Conservation (phyloP, 495 filamentous ascomycete species). For the Aspergillus sclerotioniger region DNA sequence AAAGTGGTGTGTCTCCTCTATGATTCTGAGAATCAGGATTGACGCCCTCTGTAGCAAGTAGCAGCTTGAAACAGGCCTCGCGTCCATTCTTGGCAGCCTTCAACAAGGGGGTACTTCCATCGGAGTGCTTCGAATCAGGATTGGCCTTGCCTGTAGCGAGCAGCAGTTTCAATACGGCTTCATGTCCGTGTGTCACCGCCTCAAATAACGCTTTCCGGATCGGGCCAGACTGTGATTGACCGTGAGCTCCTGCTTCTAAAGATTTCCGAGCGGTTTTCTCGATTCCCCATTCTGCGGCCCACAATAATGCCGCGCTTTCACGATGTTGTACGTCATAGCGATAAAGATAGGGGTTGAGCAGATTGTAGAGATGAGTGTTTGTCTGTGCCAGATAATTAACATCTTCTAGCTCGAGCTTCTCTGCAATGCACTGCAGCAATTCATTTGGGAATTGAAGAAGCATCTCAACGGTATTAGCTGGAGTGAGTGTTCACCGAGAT, state of each 20-base stretch:
- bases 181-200: neutral
- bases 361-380: conserved; percentile 19
- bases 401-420: neutral
- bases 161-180: neutral
- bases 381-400: conserved; percentile 25
- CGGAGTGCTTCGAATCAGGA: neutral
- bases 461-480: neutral
- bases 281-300: conserved; percentile 16
- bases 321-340: conserved; percentile 16
- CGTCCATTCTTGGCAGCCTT: neutral
- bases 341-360: conserved; percentile 25
- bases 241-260: neutral
- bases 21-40: neutral
- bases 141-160: neutral
- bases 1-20: neutral
- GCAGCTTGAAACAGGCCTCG: neutral
- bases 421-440: neutral
- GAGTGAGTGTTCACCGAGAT: too few species aligned
- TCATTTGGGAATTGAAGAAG: neutral
- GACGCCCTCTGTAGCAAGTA: neutral
- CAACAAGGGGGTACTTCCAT: neutral
- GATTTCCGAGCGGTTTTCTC: neutral
- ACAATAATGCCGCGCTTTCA: conserved; percentile 20
- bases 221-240: neutral
- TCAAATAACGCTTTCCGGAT: neutral